Evolutionary conservation across 78 protist genomes (phyloP).

Genomic region (Dictyostelium brefeldianum): DNA sequence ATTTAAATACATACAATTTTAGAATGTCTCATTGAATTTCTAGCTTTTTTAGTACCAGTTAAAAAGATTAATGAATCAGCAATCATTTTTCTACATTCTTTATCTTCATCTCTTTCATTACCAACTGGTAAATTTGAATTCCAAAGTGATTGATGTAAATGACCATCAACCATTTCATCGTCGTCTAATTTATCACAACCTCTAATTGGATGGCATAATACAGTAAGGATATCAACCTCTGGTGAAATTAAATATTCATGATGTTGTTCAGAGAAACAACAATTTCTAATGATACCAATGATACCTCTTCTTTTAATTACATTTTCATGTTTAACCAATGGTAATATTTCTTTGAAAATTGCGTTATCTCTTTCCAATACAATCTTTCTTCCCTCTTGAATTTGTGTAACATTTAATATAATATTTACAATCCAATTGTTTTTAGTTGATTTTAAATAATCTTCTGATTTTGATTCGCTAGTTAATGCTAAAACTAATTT

Average conservation of each 20-base stretch:
- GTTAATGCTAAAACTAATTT: slow-evolving; percentile 46
- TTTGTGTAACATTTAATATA: slow-evolving; percentile 65
- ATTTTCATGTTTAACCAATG: slow-evolving; percentile 36
- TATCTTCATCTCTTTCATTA: slow-evolving; percentile 52
- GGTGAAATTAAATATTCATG: slow-evolving; percentile 25
- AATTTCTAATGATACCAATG: slow-evolving; percentile 74
- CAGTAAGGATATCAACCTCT: slow-evolving; percentile 40
- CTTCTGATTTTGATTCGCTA: neutral
- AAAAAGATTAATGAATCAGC: slow-evolving; percentile 51
- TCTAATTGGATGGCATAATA: slow-evolving; percentile 38
- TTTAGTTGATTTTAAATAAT: slow-evolving; percentile 15
- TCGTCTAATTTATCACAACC: slow-evolving; percentile 44
- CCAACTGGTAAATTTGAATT: slow-evolving; percentile 17
- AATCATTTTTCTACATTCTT: slow-evolving; percentile 57
- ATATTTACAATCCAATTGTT: slow-evolving; percentile 57
- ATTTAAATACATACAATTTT: slow-evolving; percentile 28
- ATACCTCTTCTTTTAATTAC: slow-evolving; percentile 65
- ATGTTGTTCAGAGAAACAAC: slow-evolving; percentile 50
- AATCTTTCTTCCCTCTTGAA: slow-evolving; percentile 81
- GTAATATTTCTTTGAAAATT: slow-evolving; percentile 30
- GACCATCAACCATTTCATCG: slow-evolving; percentile 64
- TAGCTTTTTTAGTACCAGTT: slow-evolving; percentile 27
- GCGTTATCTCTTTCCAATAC: slow-evolving; percentile 45
- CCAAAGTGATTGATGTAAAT: neutral
- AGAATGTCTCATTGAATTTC: slow-evolving; percentile 24